Evolutionary conservation across 495 filamentous ascomycete genomes (phyloP), one percentile per base, ranked within the genome.

Genomic region (Hypoxylon lienhwacheense): DNA sequence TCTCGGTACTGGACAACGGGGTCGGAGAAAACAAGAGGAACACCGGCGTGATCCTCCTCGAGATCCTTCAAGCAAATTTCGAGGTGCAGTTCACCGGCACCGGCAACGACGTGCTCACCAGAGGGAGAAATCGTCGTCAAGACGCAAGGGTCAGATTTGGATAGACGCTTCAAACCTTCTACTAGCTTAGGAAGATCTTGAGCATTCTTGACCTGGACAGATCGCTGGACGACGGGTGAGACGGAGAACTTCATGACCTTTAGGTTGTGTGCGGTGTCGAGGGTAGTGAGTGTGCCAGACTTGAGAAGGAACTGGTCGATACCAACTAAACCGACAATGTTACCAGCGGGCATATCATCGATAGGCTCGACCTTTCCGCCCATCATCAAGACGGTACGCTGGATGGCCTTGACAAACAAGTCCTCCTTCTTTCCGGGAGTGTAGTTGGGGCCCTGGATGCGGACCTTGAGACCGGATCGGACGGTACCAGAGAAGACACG

Each of bases 211-310:
- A 97, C 93, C 77, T 97, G 91, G 64, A 99, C 93, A 73, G 95
- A 96, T 61, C 93, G 92, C 77, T 85, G 93, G 63, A 99, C 95
- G 76, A 99, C 93, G 70, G 93, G 93, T 31, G 93, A 97, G 70
- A 99, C 93, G 66, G 93, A 99, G 88, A 99, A 99, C 80, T 95
- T 96, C 93, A 99, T 99, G 77, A 99, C 93, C 86, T 97, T 99
- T 63, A 99, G 77, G 84, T 99, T 99, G 87, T 99, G 93, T 66
- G 93, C 93, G 54, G 91, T 92, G 56, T 99, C 93, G 67, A 84
- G 85, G 69, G 95, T 99, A 74, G 91, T 95, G 59, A 99, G 85
- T 62, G 93, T 99, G 84, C 93, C 93, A 69, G 93, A 97, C 86
- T 99, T 99, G 82, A 99, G 90, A 78, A 99, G 80, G 88, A 99